Evolutionary conservation across 2,329 filamentous ascomycete genomes (phyloP), one percentile per base, ranked within the genome.

Genomic region (Triangularia verruculosa): DNA sequence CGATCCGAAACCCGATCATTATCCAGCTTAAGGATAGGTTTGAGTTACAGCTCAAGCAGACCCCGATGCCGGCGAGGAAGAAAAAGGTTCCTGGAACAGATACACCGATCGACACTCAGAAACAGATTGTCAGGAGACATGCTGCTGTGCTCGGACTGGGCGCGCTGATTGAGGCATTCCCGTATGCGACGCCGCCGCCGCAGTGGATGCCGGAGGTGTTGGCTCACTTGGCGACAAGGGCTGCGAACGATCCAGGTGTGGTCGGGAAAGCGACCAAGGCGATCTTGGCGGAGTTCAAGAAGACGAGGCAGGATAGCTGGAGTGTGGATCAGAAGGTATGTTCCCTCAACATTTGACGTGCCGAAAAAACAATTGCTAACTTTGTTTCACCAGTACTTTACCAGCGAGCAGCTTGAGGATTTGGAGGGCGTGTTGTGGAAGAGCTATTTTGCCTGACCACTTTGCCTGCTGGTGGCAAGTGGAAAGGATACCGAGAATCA

Each of bases 231-330:
- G 96, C 94, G 5, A 87, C 89, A 34, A 89, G 89, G 69, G 93
- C 96, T 9, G 93, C 94, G 0, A 91, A 87, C 55, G 95, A 99
- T 72, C 88, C 92, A 0, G 95, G 95, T 0, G 89, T 96, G 64
- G 93, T 99, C 61, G 95, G 95, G 2, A 97, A 96, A 78, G 95
- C 94, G 64, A 96, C 96, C 11, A 99, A 99, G 83, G 86, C 85
- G 17, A 93, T 97, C 34, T 80, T 99, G 68, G 93, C 93, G 66
- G 96, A 99, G 73, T 99, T 99, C 83, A 99, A 99, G 82, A 99
- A 99, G 86, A 99, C 95, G 54, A 88, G 95, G 75, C 95, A 99
- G 77, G 95, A 99, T 81, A 99, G 94, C 70, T 99, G 95, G 95
- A 89, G 89, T 72, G 94, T 97, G 65, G 95, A 99, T 79, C 92